Evolutionary conservation across 2,329 filamentous ascomycete species (phyloP), one percentile per base, ranked within the genome.

Genomic region (Alternaria novae-zelandiae): DNA sequence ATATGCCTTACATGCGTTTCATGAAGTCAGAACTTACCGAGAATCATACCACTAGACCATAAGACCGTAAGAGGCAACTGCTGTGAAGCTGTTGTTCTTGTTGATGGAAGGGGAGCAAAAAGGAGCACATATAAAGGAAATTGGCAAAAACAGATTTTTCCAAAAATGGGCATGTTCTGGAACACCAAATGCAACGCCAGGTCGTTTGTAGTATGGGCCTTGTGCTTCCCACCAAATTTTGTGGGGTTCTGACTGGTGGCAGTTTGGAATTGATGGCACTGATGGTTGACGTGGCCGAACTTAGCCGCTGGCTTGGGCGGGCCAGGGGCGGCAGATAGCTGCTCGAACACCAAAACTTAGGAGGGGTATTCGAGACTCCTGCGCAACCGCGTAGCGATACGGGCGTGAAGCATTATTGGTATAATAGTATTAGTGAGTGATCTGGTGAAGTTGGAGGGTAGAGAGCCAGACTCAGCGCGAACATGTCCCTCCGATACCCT

Each of bases 31-130:
- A n/a, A 5, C 30, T 36, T 36, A 36, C 30, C 32, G 86, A 87
- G 86, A 88, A 89, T 88, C 86, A 88, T 89, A 88, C 86, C 87
- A 85, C 86, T 87, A 88, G 86, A 66, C 64, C 85, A 88, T 66
- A 71, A 68, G 67, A 70, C 60, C 57, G n/a, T n/a, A 2, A 8
- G 3, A 12, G 6, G n/a, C 25, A 20, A 25, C 46, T 20, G 23
- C 28, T 50, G 46, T n/a, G n/a, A 12, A 49, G 30, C 49, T 53
- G 23, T 13, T 36, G 23, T 55, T 9, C 15, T 36, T 55, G 21
- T 58, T 58, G 54, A 62, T 62, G 59, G 10, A 53, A 43, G 2
- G 30, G 6, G 6, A 32, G 13, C 13, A 32, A 32, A 32, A 32
- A 15, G 5, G 5, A 32, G 13, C 10, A 8, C 7, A 21, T 44